These are phyloP conservation scores for Torulaspora gathmanii DNA, from an alignment of 805 yeast species.

Conservation along the genomic window DNA sequence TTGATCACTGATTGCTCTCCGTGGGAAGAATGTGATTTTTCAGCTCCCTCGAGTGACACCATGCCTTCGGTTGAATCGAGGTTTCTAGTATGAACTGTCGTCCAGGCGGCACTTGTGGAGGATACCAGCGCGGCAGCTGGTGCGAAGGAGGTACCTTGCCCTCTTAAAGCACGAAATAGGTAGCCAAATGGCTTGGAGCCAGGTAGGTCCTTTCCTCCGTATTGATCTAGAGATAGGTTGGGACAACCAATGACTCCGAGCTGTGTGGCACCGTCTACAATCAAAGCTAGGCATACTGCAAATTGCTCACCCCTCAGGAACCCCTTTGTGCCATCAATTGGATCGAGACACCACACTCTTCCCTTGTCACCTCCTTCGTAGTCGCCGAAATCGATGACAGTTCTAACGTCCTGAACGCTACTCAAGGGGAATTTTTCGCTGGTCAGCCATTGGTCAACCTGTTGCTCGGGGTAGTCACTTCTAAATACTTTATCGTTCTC, in stretches of 20 bases:
- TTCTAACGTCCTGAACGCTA: constrained; percentile 47
- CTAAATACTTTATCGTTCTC: constrained; percentile 48
- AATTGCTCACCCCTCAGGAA: constrained; percentile 94
- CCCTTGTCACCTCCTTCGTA: constrained; percentile 75
- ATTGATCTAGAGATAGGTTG: constrained; percentile 50
- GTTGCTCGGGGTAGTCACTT: constrained; percentile 21
- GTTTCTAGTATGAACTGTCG: constrained; percentile 52
- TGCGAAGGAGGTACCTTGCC: constrained; percentile 35
- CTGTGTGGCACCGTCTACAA: constrained; percentile 78
- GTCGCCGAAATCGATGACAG: constrained; percentile 72
- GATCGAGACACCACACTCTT: constrained; percentile 95
- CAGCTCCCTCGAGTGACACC: constrained; percentile 72
- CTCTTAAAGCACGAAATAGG: constrained; percentile 33
- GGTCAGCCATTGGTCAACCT: constrained; percentile 15
- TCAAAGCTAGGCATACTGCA: constrained; percentile 89
- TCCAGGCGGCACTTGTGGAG: constrained; percentile 31
- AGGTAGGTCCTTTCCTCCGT: constrained; percentile 37
- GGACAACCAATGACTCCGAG: constrained; percentile 97
- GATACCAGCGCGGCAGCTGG: constrained; percentile 30
- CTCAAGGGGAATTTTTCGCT: constrained; percentile 34
- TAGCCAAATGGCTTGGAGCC: constrained; percentile 33
- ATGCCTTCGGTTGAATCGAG: constrained; percentile 23
- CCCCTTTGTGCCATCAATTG: constrained; percentile 97
- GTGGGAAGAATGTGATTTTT: constrained; percentile 90
- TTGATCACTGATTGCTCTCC: constrained; percentile 79